A percentile compares a stretch with the other conserved stretches of the same genome.
These are phyloP conservation scores for Gillenia trifoliata DNA, from an alignment of 306 rosid genomes.

Conservation along the genomic window DNA sequence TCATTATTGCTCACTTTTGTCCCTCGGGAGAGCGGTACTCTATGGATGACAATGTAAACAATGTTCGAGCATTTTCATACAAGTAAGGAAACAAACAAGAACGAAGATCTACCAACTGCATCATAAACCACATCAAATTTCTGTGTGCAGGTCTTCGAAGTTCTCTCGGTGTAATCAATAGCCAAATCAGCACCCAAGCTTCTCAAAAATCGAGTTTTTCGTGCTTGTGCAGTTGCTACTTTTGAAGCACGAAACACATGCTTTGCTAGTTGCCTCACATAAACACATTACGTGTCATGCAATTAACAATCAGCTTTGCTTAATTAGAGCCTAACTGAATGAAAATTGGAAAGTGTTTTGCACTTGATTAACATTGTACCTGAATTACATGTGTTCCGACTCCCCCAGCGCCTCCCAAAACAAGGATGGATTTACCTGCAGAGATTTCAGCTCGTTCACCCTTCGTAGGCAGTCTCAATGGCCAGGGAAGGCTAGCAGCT, in stretches of 20 bases:
- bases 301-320: background rate
- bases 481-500: conserved; percentile 76
- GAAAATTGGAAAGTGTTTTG: background rate
- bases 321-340: background rate
- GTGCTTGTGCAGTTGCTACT: conserved; percentile 66
- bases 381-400: conserved; percentile 64
- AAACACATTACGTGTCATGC: too few species aligned
- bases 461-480: conserved; percentile 60
- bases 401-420: conserved; percentile 79
- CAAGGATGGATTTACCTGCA: conserved; percentile 54
- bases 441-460: conserved; percentile 41
- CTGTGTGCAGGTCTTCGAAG: conserved; percentile 44
- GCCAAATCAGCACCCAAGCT: conserved; percentile 56
- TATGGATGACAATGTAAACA: too few species aligned
- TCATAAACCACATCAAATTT: conserved; percentile 69
- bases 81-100: too few species aligned
- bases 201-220: conserved; percentile 44
- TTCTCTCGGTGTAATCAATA: conserved; percentile 61
- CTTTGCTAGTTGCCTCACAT: conserved; percentile 51
- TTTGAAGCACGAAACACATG: conserved; percentile 57
- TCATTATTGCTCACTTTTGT: too few species aligned
- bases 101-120: too few species aligned
- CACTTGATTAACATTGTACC: conserved; percentile 39
- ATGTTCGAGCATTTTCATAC: too few species aligned
- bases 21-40: too few species aligned